Evolutionary conservation across 768 basidiomycete species (phyloP), one percentile per base, ranked within the genome.

Genomic region (Lactifluus pinguis): DNA sequence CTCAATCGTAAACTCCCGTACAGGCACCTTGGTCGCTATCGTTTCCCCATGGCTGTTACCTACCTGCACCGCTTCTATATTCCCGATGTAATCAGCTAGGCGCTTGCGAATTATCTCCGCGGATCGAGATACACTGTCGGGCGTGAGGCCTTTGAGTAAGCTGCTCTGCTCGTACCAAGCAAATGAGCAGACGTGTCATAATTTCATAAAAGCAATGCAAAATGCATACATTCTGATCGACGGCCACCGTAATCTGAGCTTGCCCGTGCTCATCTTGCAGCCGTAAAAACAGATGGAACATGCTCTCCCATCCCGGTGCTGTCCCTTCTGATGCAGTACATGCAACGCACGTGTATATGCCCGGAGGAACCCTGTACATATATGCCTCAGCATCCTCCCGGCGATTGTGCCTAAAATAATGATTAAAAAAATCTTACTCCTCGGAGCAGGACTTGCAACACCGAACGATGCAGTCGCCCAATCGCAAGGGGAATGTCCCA

Each of bases 141-240:
- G 63, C 3, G 30, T 25, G 38, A 66, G 32, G 4, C 60, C 63
- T 6, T 21, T 21, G 14, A 66, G 41, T 36, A 55, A 21, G 10
- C 45, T 38, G 36, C 64, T 65, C 65, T 66, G 54, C 9, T 52
- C 32, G 15, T 8, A 47, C 25, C 19, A 34, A 6, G 19, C 4
- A 41, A 3, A 39, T 51, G 47, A 42, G 36, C n/a, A 30, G 25
- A 60, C 19, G 15, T 30, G n/a, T 36, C 1, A 44, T 9, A 7
- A 41, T 2, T 6, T 21, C 14, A 8, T 47, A 6, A 25, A 11
- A n/a, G 45, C 9, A 47, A 47, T 21, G 11, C 11, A 10, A 47
- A 30, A 25, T 2, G 41, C 65, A 21, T 44, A 65, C 65, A 7
- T 62, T 61, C 41, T 65, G 53, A 15, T 66, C 65, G 3, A 65